Base-by-base conservation (phyloP, 1,284 basidiomycete genomes). In the Apiotrichum veenhuisii region DNA sequence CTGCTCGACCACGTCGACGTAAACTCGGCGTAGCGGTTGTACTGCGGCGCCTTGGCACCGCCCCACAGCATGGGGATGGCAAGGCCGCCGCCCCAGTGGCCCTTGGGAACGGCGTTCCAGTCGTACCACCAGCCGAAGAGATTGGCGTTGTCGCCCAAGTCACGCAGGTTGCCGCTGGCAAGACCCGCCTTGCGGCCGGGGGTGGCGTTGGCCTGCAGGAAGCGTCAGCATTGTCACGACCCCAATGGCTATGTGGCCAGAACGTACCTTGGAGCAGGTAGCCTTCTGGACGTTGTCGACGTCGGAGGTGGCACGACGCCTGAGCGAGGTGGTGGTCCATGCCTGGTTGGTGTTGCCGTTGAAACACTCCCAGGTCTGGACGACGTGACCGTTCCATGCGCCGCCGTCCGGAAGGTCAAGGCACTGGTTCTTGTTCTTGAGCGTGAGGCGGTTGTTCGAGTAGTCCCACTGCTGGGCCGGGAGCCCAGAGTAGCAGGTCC, bases 1-100 rank as follows among this genome's bases (percentile, higher is more conserved):
- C 30, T 25, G 3, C 4, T 15, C 20, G 12, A 3, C 34, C 47
- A 37, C 11, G 23, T 20, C 5, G 11, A 3, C 11, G 5, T 26
- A n/a, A 78, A 78, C 2, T 64, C 57, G 22, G 55, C 47, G 23
- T 74, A 57, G 36, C 77, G 73, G 55, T 77, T 75, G 26, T 60
- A 63, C 23, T 50, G 37, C 56, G 68, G 69, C 51, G 57, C 62
- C 15, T 52, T 55, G 30, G 73, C 74, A 26, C 57, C 69, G 54
- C 77, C 77, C 77, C 77, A 78, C 10, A 78, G 64, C 69, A 76
- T 77, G 47, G 69, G 63, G 45, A 76, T 64, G 30, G 60, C 60
- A 38, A 66, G 61, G 8, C 66, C 60, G 11, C 58, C 49, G 49
- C 66, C 65, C 23, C 59, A 43, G 50, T 65, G 50, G 25, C 23